Evolutionary conservation across 805 yeast species (phyloP).

Genomic region (Torulaspora franciscae): DNA sequence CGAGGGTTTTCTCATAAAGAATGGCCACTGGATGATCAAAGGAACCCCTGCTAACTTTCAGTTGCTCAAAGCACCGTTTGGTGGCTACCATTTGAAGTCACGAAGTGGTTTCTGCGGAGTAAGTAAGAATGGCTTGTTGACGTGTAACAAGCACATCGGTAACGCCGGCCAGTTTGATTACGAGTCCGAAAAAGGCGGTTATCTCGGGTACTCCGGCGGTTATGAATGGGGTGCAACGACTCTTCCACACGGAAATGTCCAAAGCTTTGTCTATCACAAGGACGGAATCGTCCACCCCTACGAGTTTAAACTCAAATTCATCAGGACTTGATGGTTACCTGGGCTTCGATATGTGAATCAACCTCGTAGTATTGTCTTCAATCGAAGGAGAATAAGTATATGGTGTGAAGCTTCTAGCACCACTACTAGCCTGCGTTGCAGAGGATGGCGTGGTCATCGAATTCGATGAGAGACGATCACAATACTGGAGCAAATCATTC

Average conservation of each 20-base stretch:
- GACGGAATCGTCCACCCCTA: conserved; percentile 25
- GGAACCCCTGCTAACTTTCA: conserved; percentile 85
- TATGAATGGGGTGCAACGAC: conserved; percentile 53
- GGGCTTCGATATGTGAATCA: conserved; percentile 18
- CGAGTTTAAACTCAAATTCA: conserved; percentile 37
- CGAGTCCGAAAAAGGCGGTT: conserved; percentile 41
- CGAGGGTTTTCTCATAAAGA: conserved; percentile 61
- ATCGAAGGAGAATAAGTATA: conserved; percentile 10
- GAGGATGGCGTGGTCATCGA: conserved; percentile 6
- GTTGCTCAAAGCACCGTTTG: conserved; percentile 53
- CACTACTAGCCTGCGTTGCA: conserved; percentile 1
- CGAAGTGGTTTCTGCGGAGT: conserved; percentile 72
- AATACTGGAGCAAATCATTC: conserved; percentile 5
- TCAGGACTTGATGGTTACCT: conserved; percentile 6
- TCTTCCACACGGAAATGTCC: conserved; percentile 43
- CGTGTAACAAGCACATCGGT: conserved; percentile 34
- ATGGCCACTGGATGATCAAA: conserved; percentile 73
- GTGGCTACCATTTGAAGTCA: conserved; percentile 66
- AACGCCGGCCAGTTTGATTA: conserved; percentile 55
- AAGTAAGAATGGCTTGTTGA: conserved; percentile 27
- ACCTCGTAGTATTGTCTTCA: conserved; percentile 22
- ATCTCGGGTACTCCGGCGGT: conserved; percentile 57
- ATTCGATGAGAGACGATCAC: conserved; percentile 2
- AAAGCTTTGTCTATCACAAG: conserved; percentile 43
- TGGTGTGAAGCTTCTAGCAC: conserved; percentile 4